These are phyloP conservation scores for Chytriomyces sp. DNA, from an alignment of 192 early-diverging fungal species.

Conservation along the genomic window DNA sequence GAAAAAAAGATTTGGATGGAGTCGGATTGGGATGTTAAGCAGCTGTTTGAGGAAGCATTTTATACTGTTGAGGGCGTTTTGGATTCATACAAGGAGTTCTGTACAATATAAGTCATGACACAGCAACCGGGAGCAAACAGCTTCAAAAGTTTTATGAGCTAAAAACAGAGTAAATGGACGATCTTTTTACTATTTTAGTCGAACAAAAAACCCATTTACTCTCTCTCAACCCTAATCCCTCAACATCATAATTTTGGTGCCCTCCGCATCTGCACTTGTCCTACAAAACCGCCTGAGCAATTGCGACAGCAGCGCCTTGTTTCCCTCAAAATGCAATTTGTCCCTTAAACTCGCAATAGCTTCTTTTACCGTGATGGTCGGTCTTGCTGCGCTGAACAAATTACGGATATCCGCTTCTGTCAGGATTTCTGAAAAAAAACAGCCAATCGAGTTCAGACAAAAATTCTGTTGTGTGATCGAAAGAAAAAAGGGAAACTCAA, in stretches of 20 bases:
- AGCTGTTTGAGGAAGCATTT: slow-evolving; percentile 15
- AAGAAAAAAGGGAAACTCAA: not conserved
- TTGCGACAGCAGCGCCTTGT: slow-evolving; percentile 15
- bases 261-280: not conserved
- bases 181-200: not conserved
- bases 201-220: not conserved
- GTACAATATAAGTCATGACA: not conserved
- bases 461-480: not conserved
- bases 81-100: slow-evolving; percentile 15
- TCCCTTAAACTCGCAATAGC: slow-evolving; percentile 25
- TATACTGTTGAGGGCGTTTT: not conserved
- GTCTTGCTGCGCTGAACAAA: not conserved
- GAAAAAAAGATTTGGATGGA: slow-evolving; percentile 11
- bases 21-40: slow-evolving; percentile 9
- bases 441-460: not conserved
- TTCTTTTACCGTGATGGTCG: slow-evolving; percentile 21
- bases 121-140: no score
- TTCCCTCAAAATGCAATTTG: slow-evolving; percentile 27
- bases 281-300: slow-evolving; percentile 20
- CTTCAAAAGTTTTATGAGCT: no score
- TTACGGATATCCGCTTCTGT: slow-evolving; percentile 21
- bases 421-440: slow-evolving; percentile 27
- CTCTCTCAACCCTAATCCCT: not conserved
- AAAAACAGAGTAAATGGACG: no score
- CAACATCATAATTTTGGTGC: not conserved